Evolutionary conservation across 2,329 filamentous ascomycete genomes (phyloP).

Genomic region (Hypoxylon sp.): DNA sequence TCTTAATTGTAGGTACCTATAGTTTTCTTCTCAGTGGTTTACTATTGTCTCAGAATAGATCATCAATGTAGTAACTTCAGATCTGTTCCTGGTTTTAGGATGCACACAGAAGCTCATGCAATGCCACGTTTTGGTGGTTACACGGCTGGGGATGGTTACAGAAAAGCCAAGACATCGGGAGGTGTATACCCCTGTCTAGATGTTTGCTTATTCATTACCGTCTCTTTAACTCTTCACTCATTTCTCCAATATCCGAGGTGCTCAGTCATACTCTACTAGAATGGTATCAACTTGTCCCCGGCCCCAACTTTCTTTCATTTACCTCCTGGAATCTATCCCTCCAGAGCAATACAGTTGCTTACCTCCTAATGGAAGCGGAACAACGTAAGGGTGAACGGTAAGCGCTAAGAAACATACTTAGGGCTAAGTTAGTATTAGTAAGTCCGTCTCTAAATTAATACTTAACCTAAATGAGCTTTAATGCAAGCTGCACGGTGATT

Average conservation of each 20-base stretch:
- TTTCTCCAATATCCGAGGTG: background rate
- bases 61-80: background rate
- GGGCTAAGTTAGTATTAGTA: background rate
- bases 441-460: conserved; percentile 2
- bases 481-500: background rate
- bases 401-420: conserved; percentile 1
- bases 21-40: background rate
- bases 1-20: background rate
- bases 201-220: background rate
- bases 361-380: background rate
- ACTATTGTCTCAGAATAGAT: background rate
- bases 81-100: background rate
- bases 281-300: background rate
- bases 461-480: background rate
- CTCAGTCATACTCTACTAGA: background rate
- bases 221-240: background rate
- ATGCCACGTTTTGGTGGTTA: background rate
- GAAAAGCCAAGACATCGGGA: conserved; percentile 14
- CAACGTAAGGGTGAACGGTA: background rate
- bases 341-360: background rate
- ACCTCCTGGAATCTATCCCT: background rate
- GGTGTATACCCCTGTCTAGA: background rate
- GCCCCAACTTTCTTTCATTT: no score
- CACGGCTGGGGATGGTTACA: conserved; percentile 24
- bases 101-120: background rate